Base-by-base conservation (phyloP, 768 basidiomycete species). In the Rhodosporidiobolus sp. region DNA sequence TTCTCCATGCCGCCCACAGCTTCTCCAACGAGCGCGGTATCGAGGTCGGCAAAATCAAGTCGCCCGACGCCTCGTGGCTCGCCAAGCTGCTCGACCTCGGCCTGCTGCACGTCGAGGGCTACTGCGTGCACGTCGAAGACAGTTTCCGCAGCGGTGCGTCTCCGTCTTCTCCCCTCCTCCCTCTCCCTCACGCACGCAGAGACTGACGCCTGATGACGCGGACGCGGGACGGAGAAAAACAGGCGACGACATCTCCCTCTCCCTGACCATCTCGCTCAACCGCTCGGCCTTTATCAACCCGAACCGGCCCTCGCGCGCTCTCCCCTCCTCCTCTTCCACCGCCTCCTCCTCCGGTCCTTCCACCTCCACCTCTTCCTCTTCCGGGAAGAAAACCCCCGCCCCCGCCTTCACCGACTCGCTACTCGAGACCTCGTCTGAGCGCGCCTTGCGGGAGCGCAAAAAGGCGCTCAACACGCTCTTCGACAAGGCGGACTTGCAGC, bases 1-100 rank as follows among this genome's bases (percentile, higher is more conserved):
- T 55, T 24, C 22, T 14, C 11, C 10, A 4, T 24, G 8, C 64
- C 19, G 6, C 12, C 34, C 63, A 1, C 55, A 74, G 68, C n/a
- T 76, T 60, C 45, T 34, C 71, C 26, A 77, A 67, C 35, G 8
- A 52, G 19, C 28, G 54, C 12, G 69, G 70, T 4, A 34, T 78
- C 90, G 91, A 92, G 77, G 89, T 94, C 75, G 91, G 90, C 17
- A 84, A 91, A 34, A 80, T 94, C 35, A 87, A 89, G 0, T 87
- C 87, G 66, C 87, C 89, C 49, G 83, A 86, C 34, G 86, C 89
- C 9, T 83, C 84, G 75, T 92, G 90, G 91, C 84, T 90, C 24
- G 86, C 89, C 28, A 88, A 85, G 72, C 82, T 93, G 5, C 82
- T 92, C 22, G 91, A 93, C 76, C 83, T 88, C 28, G 64, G 65